Evolutionary conservation across 805 yeast species (phyloP).

Genomic region (Kazachstania martiniae): DNA sequence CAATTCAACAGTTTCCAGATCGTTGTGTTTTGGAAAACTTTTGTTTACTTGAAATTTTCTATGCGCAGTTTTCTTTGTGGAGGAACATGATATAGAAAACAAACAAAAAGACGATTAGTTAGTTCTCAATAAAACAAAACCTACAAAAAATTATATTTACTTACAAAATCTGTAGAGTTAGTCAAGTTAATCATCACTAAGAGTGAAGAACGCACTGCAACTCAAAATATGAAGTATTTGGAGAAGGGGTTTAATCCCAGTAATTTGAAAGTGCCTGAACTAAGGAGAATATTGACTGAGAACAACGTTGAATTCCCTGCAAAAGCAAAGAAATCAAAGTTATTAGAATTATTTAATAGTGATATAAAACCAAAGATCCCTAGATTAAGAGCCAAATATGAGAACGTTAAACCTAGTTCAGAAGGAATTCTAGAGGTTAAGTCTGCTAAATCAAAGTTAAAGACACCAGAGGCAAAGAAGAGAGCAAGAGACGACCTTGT

Average conservation of each 20-base stretch:
- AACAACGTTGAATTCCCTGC: conserved; percentile 48
- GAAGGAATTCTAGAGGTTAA: conserved; percentile 6
- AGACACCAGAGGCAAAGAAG: conserved; percentile 7
- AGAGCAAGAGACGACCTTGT: conserved; percentile 3
- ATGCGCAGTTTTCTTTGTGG: too few species aligned
- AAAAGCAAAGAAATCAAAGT: conserved; percentile 54
- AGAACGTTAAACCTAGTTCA: conserved; percentile 13
- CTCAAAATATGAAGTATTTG: conserved; percentile 6
- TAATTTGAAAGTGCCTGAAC: conserved; percentile 51
- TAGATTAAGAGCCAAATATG: conserved; percentile 28
- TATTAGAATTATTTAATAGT: conserved; percentile 43
- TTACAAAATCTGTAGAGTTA: neutral
- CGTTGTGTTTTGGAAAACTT: too few species aligned
- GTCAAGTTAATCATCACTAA: too few species aligned
- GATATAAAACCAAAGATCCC: conserved; percentile 41
- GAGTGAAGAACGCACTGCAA: neutral
- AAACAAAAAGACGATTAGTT: neutral
- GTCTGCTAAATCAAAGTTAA: neutral
- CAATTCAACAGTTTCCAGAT: too few species aligned
- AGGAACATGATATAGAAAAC: too few species aligned
- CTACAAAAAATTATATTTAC: neutral
- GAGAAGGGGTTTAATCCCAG: conserved; percentile 52
- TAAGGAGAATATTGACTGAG: conserved; percentile 53
- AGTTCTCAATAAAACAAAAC: neutral
- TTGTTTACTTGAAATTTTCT: too few species aligned